These are phyloP conservation scores for Oryza glumipatula DNA, from an alignment of 176 grass and related monocot genomes.

Conservation along the genomic window DNA sequence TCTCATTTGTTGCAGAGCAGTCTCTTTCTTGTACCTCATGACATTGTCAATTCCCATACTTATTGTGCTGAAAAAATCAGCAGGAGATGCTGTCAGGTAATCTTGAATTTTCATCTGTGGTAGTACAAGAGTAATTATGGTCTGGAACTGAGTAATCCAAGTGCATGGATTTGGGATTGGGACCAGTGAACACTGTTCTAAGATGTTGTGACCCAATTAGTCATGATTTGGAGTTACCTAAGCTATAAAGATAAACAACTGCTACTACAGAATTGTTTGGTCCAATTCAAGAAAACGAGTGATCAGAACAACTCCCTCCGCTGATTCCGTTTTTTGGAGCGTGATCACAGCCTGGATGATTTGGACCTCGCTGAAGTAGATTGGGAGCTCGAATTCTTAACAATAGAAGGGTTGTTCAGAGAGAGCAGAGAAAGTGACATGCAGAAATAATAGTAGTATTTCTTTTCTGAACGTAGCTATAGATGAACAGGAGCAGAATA, in stretches of 20 bases:
- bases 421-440: background rate
- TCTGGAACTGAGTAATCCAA: background rate
- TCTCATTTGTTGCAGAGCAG: slow-evolving; percentile 13
- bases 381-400: slow-evolving; percentile 22
- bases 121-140: background rate
- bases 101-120: background rate
- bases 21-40: slow-evolving; percentile 8
- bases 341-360: slow-evolving; percentile 68
- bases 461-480: slow-evolving; percentile 20
- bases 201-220: slow-evolving; percentile 28
- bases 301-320: slow-evolving; percentile 31
- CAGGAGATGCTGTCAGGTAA: background rate
- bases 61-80: slow-evolving; percentile 6
- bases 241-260: slow-evolving; percentile 10
- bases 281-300: slow-evolving; percentile 36
- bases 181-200: slow-evolving; percentile 16
- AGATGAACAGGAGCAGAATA: slow-evolving; percentile 40
- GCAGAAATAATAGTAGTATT: background rate
- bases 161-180: slow-evolving; percentile 2
- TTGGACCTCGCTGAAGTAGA: slow-evolving; percentile 46
- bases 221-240: slow-evolving; percentile 25
- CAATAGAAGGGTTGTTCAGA: background rate
- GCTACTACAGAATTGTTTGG: slow-evolving; percentile 23
- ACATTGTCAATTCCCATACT: background rate
- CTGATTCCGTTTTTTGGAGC: slow-evolving; percentile 46